Evolutionary conservation across 2,329 filamentous ascomycete species (phyloP).

Genomic region (Alternaria arbusti): DNA sequence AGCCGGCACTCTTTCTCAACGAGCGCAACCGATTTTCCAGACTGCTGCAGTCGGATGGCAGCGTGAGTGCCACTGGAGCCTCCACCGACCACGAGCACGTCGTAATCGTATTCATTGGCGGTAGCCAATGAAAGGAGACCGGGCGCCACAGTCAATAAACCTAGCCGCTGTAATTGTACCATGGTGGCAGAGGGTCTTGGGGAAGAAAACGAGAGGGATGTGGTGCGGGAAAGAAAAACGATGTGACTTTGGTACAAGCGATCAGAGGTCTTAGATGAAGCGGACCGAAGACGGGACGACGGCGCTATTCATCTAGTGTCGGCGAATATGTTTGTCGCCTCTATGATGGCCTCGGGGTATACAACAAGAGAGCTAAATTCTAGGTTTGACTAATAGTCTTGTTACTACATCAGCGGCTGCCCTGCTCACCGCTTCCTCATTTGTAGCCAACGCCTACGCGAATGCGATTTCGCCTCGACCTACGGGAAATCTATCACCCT

Average conservation of each 20-base stretch:
- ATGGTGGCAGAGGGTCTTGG: not conserved
- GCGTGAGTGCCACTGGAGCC: constrained; percentile 2
- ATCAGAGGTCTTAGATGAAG: not conserved
- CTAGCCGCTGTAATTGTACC: not conserved
- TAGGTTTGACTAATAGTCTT: not conserved
- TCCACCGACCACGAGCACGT: constrained; percentile 1
- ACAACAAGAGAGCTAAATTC: not conserved
- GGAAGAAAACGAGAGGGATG: not conserved
- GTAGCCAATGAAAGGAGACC: not conserved
- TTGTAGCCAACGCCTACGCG: not conserved
- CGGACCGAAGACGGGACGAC: not conserved
- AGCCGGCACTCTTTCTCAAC: constrained; percentile 1
- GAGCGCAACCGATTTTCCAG: constrained; percentile 1
- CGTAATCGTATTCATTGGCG: not conserved
- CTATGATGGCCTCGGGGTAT: not conserved
- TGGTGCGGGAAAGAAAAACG: not conserved
- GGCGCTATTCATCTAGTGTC: not conserved
- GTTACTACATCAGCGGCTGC: not conserved
- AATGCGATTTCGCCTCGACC: not conserved
- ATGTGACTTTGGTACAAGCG: not conserved
- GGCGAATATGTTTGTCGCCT: not conserved
- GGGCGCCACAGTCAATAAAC: not conserved
- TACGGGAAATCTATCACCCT: not conserved
- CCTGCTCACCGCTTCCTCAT: not conserved
- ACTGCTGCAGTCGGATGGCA: not conserved